Base-by-base conservation (phyloP, 2,329 filamentous ascomycete genomes). In the Endoconidiophora laricicola region DNA sequence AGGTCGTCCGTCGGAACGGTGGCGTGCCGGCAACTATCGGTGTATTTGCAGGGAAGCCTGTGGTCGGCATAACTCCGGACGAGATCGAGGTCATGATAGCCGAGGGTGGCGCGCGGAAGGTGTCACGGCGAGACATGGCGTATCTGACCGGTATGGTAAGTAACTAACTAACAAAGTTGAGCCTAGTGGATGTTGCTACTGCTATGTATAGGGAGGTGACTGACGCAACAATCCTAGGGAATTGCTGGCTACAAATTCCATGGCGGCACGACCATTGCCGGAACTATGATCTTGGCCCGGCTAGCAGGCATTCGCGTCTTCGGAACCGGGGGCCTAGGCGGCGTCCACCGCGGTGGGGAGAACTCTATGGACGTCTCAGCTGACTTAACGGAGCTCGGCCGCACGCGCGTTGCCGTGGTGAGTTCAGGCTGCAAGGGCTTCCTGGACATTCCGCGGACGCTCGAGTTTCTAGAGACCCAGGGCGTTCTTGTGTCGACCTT, bases 391-490 rank as follows among this genome's bases (percentile, higher is more conserved):
- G 91, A 96, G 69, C 76, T 98, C 46, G 88, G 91, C 14, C 76
- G 87, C 52, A 95, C 88, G 6, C 78, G 85, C 9, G 81, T 98
- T 48, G 82, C 88, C 23, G 88, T 98, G 2, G 71, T 98, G 48
- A 84, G 82, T 63, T 86, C 84, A 56, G 91, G 91, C 12, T 93
- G 86, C 67, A 98, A 98, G 67, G 91, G 90, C 55, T 96, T 98
- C 63, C 71, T 98, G 37, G 91, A 98, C 61, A 87, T 95, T 53
- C 79, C 83, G 2, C 74, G 86, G 48, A 98, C 91, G 0, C 71
- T 98, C 4, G 91, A 98, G 67, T 73, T 72, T 57, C 69, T 81
- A 18, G 78, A 81, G 62, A 81, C 78, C 0, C 77, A 81, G 60
- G 84, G 84, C 7, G 87, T 86, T 20, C 74, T 81, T 37, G 87